Base-by-base conservation (phyloP, 2,329 filamentous ascomycete species). In the Chalaropsis ovoidea region DNA sequence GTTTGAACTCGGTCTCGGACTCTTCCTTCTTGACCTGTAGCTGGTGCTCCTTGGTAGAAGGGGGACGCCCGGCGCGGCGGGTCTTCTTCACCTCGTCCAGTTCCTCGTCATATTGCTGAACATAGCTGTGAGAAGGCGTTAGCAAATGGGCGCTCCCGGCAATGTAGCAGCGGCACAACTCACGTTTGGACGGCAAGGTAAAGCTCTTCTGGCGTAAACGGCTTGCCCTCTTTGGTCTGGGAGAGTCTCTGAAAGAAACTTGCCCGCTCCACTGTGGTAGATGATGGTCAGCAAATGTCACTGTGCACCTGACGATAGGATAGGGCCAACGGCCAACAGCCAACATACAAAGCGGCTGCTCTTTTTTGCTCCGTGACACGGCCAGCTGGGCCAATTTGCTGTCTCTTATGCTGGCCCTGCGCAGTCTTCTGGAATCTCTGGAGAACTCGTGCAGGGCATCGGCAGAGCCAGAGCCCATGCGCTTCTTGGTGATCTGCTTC, bases 401-500 rank as follows among this genome's bases (percentile, higher is more conserved):
- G 72, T 96, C 92, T 75, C 94, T 82, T 69, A 86, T 82, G 68
- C 84, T 83, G 22, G 94, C 94, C 71, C 86, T 83, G 74, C 90
- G 87, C 69, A 97, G 79, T 63, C 90, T 84, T 72, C 87, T 84
- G 2, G 91, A 89, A 78, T 97, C 90, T 70, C 94, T 82, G 68
- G 91, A 96, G 74, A 90, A 90, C 75, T 91, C 88, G 73, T 97
- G 93, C 24, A 97, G 81, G 13, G 87, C 81, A 39, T 86, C 86
- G 60, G 90, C 81, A 47, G 85, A 84, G 45, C 52, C 54, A 41
- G 56, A 56, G 22, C 85, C 85, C 69, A 85, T 84, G 70, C 88
- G 85, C 81, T 96, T 96, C 79, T 95, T 96, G 42, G 85, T 79
- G 69, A 97, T 93, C 69, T 90, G 85, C 78, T 97, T 97, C 69